A percentile compares a stretch with the other conserved stretches of the same genome.
phyloP scores from a whole-genome alignment of 768 basidiomycete genomes.

The Mycena haematopus region DNA sequence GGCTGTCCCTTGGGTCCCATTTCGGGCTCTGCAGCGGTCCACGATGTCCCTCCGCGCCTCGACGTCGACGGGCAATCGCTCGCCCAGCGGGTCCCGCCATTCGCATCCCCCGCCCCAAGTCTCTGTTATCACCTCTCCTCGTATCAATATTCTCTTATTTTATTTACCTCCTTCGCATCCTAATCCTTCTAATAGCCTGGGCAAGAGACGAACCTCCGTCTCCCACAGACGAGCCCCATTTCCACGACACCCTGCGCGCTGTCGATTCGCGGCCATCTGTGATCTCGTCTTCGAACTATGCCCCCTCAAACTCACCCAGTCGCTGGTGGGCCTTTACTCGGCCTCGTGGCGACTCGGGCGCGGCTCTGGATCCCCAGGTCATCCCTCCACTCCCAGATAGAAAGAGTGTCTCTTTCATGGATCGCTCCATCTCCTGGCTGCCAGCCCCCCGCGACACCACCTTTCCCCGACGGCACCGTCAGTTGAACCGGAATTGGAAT shows the following conservation, averaged over 20 bases:
- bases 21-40: not conserved
- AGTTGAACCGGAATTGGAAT: conserved; percentile 37
- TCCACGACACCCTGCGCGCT: conserved; percentile 35
- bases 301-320: conserved; percentile 48
- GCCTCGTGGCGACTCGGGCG: conserved; percentile 47
- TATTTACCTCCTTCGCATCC: not conserved
- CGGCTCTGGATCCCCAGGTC: conserved; percentile 24
- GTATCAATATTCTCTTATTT: conserved; percentile 53
- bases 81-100: conserved; percentile 36
- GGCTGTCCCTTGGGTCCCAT: not conserved
- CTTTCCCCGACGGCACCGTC: conserved; percentile 41
- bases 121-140: conserved; percentile 71
- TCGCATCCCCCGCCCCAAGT: conserved; percentile 50
- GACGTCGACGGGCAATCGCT: conserved; percentile 41
- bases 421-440: conserved; percentile 61
- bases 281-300: conserved; percentile 58
- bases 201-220: conserved; percentile 85
- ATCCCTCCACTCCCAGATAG: conserved; percentile 33
- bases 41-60: conserved; percentile 33
- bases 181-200: conserved; percentile 63
- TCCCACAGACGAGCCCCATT: conserved; percentile 52
- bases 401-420: conserved; percentile 44
- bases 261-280: conserved; percentile 56
- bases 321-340: conserved; percentile 82
- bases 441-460: conserved; percentile 43